Conservation (phyloP, 225 moss, liverwort and hornwort genomes). For the Bryum argenteum region DNA sequence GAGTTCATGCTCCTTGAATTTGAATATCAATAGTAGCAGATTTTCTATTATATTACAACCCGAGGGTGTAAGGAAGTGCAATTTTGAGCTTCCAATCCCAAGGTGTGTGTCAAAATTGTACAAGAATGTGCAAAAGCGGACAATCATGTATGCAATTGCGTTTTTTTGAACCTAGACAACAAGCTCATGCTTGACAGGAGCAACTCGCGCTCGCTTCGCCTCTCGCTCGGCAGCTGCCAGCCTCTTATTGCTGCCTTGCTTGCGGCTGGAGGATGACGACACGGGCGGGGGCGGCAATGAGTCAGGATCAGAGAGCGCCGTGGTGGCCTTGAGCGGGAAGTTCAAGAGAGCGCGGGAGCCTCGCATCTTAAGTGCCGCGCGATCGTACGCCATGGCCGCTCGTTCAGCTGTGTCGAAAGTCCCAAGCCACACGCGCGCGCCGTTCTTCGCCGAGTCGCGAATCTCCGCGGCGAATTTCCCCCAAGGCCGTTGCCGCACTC, state of each 20-base stretch:
- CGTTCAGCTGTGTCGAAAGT: slow-evolving; percentile 61
- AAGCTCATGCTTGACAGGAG: slow-evolving; percentile 32
- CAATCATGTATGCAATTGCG: not conserved
- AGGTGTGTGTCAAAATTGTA: slow-evolving; percentile 26
- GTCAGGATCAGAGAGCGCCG: slow-evolving; percentile 50
- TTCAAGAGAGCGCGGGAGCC: slow-evolving; percentile 62
- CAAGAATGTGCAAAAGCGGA: slow-evolving; percentile 5
- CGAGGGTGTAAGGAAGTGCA: slow-evolving; percentile 19
- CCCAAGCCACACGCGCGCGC: slow-evolving; percentile 60
- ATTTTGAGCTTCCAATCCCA: slow-evolving; percentile 7
- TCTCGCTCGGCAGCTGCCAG: slow-evolving; percentile 25
- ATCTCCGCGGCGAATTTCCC: slow-evolving; percentile 70
- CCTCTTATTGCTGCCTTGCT: slow-evolving; percentile 34
- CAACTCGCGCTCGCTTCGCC: slow-evolving; percentile 33
- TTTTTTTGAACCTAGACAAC: slow-evolving; percentile 20
- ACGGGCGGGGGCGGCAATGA: slow-evolving; percentile 41
- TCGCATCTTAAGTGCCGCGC: slow-evolving; percentile 67
- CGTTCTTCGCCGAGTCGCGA: slow-evolving; percentile 63
- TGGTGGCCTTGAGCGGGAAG: slow-evolving; percentile 60
- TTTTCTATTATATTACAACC: not conserved
- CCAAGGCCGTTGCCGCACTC: slow-evolving; percentile 66
- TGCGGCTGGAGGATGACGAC: slow-evolving; percentile 46
- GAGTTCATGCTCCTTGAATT: not conserved
- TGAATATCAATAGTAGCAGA: not conserved
- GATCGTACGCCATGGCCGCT: slow-evolving; percentile 62